Base-by-base conservation (phyloP, 495 filamentous ascomycete genomes). In the Stereocaulon alpinum region DNA sequence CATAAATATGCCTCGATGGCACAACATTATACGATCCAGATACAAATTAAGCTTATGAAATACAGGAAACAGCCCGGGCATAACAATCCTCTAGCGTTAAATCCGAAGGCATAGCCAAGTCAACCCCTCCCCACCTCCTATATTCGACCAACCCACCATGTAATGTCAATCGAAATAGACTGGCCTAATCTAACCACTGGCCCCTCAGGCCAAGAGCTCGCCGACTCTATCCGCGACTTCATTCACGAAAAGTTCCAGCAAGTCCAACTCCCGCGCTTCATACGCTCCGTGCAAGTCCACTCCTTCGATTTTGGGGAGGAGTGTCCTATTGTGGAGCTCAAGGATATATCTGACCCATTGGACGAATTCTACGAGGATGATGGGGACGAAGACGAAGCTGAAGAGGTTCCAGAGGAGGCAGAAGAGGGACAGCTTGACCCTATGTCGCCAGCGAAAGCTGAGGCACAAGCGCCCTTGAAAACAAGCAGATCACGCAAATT, bases 361-460 rank as follows among this genome's bases (percentile, higher is more conserved):
- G 82, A 89, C 3, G 93, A 97, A 63, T 99, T 99, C 67, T 99
- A 99, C 74, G 94, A 96, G 65, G 87, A 89, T 64, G 86, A 89
- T 50, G 77, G 73, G 15, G 70, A 75, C 1, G 75, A 74, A n/a
- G 58, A 69, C 6, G 72, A 57, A 22, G 75, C 71, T 53, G 75
- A 72, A n/a, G 62, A 63, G 32, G 60, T 56, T 30, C 59, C 34
- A 58, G 40, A 44, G 20, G 45, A 56, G 7, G 63, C 45, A 48
- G 40, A 62, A 27, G 34, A 50, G 6, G 24, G 27, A 22, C 47
- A 24, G 15, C 47, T 50, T 24, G 3, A 7, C 0, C 1, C 47
- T 0, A 2, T 10, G 7, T 30, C 27, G 30, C 4, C 15, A 32
- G 27, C 29, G 9, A 18, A 20, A 24, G 18, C 44, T 24, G 24